Evolutionary conservation across 2,329 filamentous ascomycete species (phyloP).

Genomic region (Trichoderma sp.): DNA sequence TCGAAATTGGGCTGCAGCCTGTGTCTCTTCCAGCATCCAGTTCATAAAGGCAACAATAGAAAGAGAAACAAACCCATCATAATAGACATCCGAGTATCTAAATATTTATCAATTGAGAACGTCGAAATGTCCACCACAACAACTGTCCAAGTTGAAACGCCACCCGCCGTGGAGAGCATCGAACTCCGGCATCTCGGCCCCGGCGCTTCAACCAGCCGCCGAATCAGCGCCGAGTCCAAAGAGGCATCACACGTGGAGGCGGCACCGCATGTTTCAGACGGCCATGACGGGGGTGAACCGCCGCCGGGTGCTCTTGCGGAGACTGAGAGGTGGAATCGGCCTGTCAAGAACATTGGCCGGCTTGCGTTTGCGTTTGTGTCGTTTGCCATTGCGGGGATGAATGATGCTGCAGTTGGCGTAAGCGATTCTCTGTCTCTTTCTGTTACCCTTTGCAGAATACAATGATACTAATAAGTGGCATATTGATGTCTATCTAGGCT

Average conservation of each 20-base stretch:
- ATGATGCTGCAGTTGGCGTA: slow-evolving; percentile 61
- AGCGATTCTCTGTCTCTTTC: slow-evolving; percentile 21
- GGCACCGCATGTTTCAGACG: background rate
- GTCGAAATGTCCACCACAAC: background rate
- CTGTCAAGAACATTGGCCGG: slow-evolving; percentile 32
- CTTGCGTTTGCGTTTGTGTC: slow-evolving; percentile 50
- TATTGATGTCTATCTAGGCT: slow-evolving; percentile 19
- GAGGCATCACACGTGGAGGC: background rate
- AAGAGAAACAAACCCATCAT: background rate
- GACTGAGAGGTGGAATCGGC: slow-evolving; percentile 38
- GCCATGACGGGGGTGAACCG: slow-evolving; percentile 11
- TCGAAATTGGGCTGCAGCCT: background rate
- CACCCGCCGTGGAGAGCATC: slow-evolving; percentile 4
- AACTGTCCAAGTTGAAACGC: background rate
- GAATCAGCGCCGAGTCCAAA: background rate
- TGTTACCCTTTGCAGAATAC: background rate
- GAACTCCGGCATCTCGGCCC: slow-evolving; percentile 17
- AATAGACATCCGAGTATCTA: background rate
- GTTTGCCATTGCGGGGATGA: slow-evolving; percentile 60
- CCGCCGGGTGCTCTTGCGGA: slow-evolving; percentile 30
- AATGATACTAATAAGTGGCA: background rate
- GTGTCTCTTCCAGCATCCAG: background rate
- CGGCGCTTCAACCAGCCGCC: background rate
- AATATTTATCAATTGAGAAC: background rate
- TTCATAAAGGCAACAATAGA: background rate